phyloP scores from a whole-genome alignment of 768 basidiomycete genomes.

The Suillus subaureus region DNA sequence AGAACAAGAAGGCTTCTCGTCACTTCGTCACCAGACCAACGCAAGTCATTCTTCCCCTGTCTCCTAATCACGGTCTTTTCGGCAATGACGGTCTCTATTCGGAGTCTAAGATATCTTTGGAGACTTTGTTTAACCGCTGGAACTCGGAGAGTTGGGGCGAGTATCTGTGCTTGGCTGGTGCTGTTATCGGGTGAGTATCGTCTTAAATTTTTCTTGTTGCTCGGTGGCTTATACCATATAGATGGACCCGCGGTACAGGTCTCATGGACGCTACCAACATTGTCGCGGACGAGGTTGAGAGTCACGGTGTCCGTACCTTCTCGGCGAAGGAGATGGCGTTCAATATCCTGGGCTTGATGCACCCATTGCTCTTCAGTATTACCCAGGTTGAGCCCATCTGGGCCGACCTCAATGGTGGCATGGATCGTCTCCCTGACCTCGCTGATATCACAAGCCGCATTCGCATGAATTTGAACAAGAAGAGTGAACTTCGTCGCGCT shows the following conservation, averaged over 20 bases:
- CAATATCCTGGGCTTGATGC: slow-evolving; percentile 99
- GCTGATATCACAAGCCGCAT: slow-evolving; percentile 90
- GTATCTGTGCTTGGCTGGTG: slow-evolving; percentile 96
- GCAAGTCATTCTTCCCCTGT: slow-evolving; percentile 96
- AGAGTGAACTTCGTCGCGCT: slow-evolving; percentile 91
- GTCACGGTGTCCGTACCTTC: slow-evolving; percentile 94
- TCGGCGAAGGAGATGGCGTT: slow-evolving; percentile 99
- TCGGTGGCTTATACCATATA: slow-evolving; percentile 30
- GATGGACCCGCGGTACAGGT: slow-evolving; percentile 98
- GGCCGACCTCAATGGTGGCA: slow-evolving; percentile 98
- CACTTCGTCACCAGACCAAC: slow-evolving; percentile 98
- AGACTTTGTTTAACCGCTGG: slow-evolving; percentile 99
- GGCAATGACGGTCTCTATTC: slow-evolving; percentile 98
- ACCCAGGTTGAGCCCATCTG: slow-evolving; percentile 99
- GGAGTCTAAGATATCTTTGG: slow-evolving; percentile 97
- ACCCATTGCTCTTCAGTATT: slow-evolving; percentile 97
- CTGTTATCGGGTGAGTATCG: slow-evolving; percentile 86
- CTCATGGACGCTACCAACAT: slow-evolving; percentile 95
- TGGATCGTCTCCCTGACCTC: slow-evolving; percentile 95
- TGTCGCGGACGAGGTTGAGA: slow-evolving; percentile 91
- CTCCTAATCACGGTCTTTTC: slow-evolving; percentile 97
- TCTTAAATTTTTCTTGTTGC: slow-evolving; percentile 5
- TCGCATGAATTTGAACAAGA: slow-evolving; percentile 76
- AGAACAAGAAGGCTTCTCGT: slow-evolving; percentile 96
- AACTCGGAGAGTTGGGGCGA: slow-evolving; percentile 98